A percentile compares a stretch with the other conserved stretches of the same genome.
These are phyloP conservation scores for Lactarius pseudohatsudake DNA, from an alignment of 768 basidiomycete species.

Conservation along the genomic window DNA sequence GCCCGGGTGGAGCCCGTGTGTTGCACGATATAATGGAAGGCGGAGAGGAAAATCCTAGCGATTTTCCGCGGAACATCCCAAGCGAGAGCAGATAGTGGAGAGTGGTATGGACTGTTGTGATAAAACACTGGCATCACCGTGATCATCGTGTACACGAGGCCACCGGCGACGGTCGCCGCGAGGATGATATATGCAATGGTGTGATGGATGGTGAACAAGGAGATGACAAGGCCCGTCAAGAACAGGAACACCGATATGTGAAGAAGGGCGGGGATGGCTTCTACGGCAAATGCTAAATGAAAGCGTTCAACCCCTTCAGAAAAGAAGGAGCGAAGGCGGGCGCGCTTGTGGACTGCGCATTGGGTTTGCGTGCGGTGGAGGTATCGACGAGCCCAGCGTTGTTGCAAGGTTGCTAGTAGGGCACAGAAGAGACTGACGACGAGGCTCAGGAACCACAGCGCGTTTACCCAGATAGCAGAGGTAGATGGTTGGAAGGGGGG, in stretches of 20 bases:
- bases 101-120: conserved; percentile 13
- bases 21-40: background rate
- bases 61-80: conserved; percentile 6
- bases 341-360: conserved; percentile 16
- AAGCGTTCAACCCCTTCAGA: conserved; percentile 10
- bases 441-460: conserved; percentile 22
- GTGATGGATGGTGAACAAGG: conserved; percentile 16
- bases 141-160: conserved; percentile 10
- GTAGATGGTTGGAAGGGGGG: background rate
- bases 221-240: conserved; percentile 21
- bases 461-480: conserved; percentile 18
- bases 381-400: conserved; percentile 22
- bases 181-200: conserved; percentile 12
- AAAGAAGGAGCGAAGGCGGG: conserved; percentile 15
- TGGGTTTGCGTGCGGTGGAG: conserved; percentile 3
- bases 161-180: background rate
- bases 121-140: conserved; percentile 14
- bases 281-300: background rate
- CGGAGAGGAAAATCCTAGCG: background rate
- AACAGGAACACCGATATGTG: conserved; percentile 24
- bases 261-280: conserved; percentile 18
- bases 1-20: no score
- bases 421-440: conserved; percentile 19
- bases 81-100: conserved; percentile 8
- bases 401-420: conserved; percentile 19